These are phyloP conservation scores for Moesziomyces sp. DNA, from an alignment of 1,284 basidiomycete species.

Conservation along the genomic window DNA sequence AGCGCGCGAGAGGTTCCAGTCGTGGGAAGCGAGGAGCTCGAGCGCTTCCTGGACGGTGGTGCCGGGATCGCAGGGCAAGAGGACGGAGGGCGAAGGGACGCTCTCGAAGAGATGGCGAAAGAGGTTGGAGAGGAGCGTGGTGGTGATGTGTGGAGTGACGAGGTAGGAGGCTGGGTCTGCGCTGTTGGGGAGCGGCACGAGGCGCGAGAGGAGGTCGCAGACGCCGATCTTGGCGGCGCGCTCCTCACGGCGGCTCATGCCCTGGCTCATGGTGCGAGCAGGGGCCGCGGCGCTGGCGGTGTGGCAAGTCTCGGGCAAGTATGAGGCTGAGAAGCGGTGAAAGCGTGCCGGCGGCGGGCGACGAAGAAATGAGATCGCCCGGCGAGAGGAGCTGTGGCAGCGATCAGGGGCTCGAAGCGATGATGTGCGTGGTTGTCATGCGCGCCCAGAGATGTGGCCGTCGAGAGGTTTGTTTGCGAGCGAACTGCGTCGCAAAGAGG, in stretches of 20 bases:
- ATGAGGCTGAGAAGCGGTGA: too few relatives aligned
- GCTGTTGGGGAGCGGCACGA: slow-evolving; percentile 33
- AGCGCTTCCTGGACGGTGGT: slow-evolving; percentile 40
- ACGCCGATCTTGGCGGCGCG: slow-evolving; percentile 29
- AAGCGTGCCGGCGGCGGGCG: too few relatives aligned
- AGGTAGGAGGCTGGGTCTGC: slow-evolving; percentile 27
- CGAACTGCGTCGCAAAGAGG: too few relatives aligned
- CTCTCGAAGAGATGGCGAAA: slow-evolving; percentile 34
- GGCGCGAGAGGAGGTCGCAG: slow-evolving; percentile 34
- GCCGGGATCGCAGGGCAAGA: slow-evolving; percentile 43
- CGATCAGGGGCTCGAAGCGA: too few relatives aligned
- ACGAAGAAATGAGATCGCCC: too few relatives aligned
- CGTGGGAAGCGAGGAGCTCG: slow-evolving; percentile 36
- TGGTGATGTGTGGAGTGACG: slow-evolving; percentile 25
- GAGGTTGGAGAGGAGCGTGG: slow-evolving; percentile 23
- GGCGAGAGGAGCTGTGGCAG: too few relatives aligned
- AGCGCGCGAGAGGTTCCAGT: slow-evolving; percentile 53
- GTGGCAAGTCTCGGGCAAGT: too few relatives aligned
- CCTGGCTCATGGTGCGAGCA: slow-evolving; percentile 25
- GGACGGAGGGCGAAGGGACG: slow-evolving; percentile 36
- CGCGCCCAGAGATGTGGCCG: too few relatives aligned
- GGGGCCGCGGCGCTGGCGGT: too few relatives aligned
- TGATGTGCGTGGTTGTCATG: too few relatives aligned
- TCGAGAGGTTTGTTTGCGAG: too few relatives aligned
- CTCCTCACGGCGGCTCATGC: slow-evolving; percentile 6